Percentiles rank a stretch among this genome's conserved stretches.
These are phyloP conservation scores for Exsudoporus frostii DNA, from an alignment of 768 basidiomycete genomes.

Conservation along the genomic window DNA sequence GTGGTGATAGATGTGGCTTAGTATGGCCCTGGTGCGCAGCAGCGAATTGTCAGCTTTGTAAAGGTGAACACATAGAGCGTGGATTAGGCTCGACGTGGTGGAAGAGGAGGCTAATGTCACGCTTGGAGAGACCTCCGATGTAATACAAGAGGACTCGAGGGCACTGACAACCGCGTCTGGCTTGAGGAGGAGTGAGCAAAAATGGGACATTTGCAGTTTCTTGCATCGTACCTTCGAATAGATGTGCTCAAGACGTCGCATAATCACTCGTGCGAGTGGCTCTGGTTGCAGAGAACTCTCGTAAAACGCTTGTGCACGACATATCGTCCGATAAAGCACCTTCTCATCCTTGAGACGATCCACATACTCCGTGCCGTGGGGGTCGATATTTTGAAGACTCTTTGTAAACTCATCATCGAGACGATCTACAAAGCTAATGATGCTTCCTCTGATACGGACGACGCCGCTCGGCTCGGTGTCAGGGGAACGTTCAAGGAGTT, in stretches of 20 bases:
- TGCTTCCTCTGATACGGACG: slow-evolving; percentile 88
- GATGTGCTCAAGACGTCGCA: slow-evolving; percentile 95
- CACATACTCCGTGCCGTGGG: slow-evolving; percentile 98
- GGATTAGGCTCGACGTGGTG: slow-evolving; percentile 74
- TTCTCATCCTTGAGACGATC: slow-evolving; percentile 96
- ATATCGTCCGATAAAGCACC: slow-evolving; percentile 88
- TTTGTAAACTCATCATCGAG: slow-evolving; percentile 98
- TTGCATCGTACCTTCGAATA: slow-evolving; percentile 79
- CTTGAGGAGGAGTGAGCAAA: slow-evolving; percentile 39
- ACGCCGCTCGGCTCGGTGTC: slow-evolving; percentile 63
- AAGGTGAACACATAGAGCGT: slow-evolving; percentile 84
- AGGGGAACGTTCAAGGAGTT: slow-evolving; percentile 78
- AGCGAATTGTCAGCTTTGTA: slow-evolving; percentile 92
- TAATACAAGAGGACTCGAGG: slow-evolving; percentile 68
- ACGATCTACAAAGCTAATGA: slow-evolving; percentile 95
- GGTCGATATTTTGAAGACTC: slow-evolving; percentile 96
- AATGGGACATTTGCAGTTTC: background rate
- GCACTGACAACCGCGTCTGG: slow-evolving; percentile 91
- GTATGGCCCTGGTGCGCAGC: slow-evolving; percentile 93
- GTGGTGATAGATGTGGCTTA: slow-evolving; percentile 96
- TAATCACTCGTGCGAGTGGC: slow-evolving; percentile 81
- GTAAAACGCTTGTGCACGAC: slow-evolving; percentile 88
- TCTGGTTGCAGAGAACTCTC: slow-evolving; percentile 77
- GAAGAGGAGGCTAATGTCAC: slow-evolving; percentile 56
- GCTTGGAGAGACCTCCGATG: slow-evolving; percentile 56